Conservation (phyloP, 2,329 filamentous ascomycete genomes). For the Tricladium varicosporioides region DNA sequence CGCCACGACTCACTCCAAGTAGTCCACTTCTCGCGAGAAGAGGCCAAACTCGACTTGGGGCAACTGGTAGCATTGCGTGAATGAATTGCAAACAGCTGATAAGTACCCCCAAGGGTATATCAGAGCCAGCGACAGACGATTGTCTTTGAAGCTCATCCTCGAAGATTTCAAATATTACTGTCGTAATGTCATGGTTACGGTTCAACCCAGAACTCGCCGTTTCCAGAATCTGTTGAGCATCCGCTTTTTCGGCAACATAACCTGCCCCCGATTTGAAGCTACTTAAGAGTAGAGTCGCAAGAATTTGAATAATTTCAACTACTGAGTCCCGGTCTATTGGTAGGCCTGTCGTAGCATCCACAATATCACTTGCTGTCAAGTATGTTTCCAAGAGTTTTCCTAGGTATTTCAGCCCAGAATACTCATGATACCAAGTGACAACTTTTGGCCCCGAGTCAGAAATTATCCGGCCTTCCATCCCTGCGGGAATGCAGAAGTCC, state of each 20-base stretch:
- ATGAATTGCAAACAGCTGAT: conserved; percentile 77
- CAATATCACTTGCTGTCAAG: conserved; percentile 50
- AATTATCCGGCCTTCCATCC: conserved; percentile 70
- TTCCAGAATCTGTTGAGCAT: conserved; percentile 44
- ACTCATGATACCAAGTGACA: conserved; percentile 69
- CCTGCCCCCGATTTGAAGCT: conserved; percentile 16
- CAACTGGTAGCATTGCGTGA: conserved; percentile 65
- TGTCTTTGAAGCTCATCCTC: conserved; percentile 60
- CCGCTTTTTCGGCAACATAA: conserved; percentile 42
- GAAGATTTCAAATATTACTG: conserved; percentile 80
- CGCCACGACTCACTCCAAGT: conserved; percentile 72
- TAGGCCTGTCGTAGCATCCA: conserved; percentile 43
- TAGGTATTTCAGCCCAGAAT: conserved; percentile 77
- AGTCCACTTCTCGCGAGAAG: conserved; percentile 80
- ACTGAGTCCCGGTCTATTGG: conserved; percentile 57
- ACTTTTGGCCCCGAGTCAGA: conserved; percentile 76
- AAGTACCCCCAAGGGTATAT: conserved; percentile 58
- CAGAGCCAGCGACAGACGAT: conserved; percentile 38
- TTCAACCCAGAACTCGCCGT: conserved; percentile 56
- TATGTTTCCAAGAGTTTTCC: conserved; percentile 73
- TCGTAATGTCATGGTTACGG: conserved; percentile 70
- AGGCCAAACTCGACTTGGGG: conserved; percentile 86
- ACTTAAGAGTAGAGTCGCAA: conserved; percentile 66
- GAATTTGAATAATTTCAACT: conserved; percentile 70
- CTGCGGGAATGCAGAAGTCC: conserved; percentile 60